Evolutionary conservation across 1,284 basidiomycete genomes (phyloP), one percentile per base, ranked within the genome.

Genomic region (Agaricales sp.): DNA sequence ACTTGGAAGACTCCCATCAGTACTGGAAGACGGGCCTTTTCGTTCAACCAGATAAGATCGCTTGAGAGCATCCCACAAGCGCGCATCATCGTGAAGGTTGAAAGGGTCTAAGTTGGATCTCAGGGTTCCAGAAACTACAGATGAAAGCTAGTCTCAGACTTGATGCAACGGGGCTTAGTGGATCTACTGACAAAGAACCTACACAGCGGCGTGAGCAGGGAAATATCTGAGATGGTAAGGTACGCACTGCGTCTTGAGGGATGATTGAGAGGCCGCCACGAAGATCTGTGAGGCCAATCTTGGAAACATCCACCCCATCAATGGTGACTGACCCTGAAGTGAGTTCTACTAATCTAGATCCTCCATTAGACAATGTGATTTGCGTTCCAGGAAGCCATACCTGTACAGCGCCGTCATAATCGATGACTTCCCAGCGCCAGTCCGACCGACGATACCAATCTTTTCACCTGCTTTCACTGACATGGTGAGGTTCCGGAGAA

Each of bases 101-200:
- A 95, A 89, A 0, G 87, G 87, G 60, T 90, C 87, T 2, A 94
- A 75, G 61, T 93, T 92, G 54, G 78, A 78, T 37, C 90, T 77
- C 43, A 93, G 64, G 1, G 86, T 88, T 25, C 90, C 89, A 18
- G 87, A 89, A 64, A 85, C 68, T 83, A 59, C 3, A 54, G 24
- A 19, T 24, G 46, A 46, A 52, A 53, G 49, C 45, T 48, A n/a
- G 46, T 50, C 51, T 19, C 6, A 18, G 18, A 18, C 39, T 55
- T 51, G 24, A 49, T 23, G 30, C 13, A 11, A 49, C 23, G 6
- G 35, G 19, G 43, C 30, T 19, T n/a, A 20, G 41, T 14, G 16
- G 26, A 35, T 11, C 30, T 22, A 53, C 43, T 30, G 50, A 59
- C 56, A 63, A 46, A 59, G 54, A 23, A 57, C 54, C 50, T 46